Percentiles rank a stretch among this genome's conserved stretches.
These are phyloP conservation scores for Arabidopsis lyrata DNA, from an alignment of 441 rosid genomes.

Conservation along the genomic window DNA sequence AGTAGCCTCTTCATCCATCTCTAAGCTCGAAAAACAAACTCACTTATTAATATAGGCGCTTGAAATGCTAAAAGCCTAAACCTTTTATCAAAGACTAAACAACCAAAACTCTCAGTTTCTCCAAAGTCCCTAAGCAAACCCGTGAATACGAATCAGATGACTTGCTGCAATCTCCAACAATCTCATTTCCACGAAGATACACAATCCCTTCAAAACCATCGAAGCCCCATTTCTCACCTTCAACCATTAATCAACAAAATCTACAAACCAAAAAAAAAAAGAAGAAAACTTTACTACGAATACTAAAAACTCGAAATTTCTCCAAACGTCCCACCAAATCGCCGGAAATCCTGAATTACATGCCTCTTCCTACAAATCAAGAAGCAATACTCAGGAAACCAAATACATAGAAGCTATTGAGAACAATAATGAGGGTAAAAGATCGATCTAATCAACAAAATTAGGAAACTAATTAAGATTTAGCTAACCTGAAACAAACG, in stretches of 20 bases:
- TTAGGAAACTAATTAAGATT: background rate
- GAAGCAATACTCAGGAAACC: slow-evolving; percentile 24
- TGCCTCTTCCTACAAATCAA: slow-evolving; percentile 45
- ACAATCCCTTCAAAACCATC: slow-evolving; percentile 41
- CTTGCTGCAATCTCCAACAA: slow-evolving; percentile 44
- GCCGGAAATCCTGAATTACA: slow-evolving; percentile 61
- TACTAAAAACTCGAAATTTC: slow-evolving; percentile 35
- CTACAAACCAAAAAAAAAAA: background rate
- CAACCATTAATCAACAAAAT: slow-evolving; percentile 29
- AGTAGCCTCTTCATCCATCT: slow-evolving; percentile 76
- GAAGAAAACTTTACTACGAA: slow-evolving; percentile 25
- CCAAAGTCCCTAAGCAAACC: slow-evolving; percentile 47
- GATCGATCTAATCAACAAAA: slow-evolving; percentile 25
- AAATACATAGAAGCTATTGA: slow-evolving; percentile 8
- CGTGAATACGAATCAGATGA: slow-evolving; percentile 44
- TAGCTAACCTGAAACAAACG: slow-evolving; percentile 30
- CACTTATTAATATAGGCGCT: slow-evolving; percentile 30
- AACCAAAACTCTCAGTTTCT: slow-evolving; percentile 46
- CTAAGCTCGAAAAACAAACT: slow-evolving; percentile 16
- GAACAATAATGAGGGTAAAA: background rate
- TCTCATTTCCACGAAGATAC: slow-evolving; percentile 42
- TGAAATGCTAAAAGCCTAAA: slow-evolving; percentile 48
- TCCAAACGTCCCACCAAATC: slow-evolving; percentile 48
- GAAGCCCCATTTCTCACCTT: slow-evolving; percentile 25
- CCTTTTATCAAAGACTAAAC: slow-evolving; percentile 30